Evolutionary conservation across 768 basidiomycete genomes (phyloP), one percentile per base, ranked within the genome.

Genomic region (Russula sp.): DNA sequence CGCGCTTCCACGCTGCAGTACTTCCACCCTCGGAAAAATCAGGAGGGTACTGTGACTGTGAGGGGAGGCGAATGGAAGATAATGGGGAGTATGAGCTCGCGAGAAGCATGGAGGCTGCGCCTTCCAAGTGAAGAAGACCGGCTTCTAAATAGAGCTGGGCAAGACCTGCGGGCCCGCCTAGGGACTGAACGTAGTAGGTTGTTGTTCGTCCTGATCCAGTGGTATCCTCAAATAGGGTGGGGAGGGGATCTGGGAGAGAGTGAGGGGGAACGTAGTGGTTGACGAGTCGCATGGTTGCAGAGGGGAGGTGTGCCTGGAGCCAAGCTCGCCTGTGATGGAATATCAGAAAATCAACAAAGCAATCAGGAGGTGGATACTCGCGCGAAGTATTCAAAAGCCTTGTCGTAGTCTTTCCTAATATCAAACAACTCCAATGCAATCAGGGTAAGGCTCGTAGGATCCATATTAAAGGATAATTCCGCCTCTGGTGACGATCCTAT

Each of bases 351-450:
- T 34, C 38, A 7, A 41, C 18, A 18, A 34, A 2, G n/a, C 20
- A 9, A 4, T 10, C 47, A 36, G 3, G 6, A 46, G 48, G 39
- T 11, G 62, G 51, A 49, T 41, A 79, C 88, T 70, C 69, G 87
- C 89, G 89, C 71, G 66, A 90, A 88, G 66, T 80, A 89, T 74
- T 91, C 89, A 65, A 92, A 92, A 4, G 90, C 90, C 61, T 84
- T 86, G 47, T 87, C 85, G 61, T 80, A 83, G 53, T 90, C 82
- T 69, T 84, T 85, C 50, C 87, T 79, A 52, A 92, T 88, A 70
- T 91, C 89, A 51, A 81, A 80, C 43, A 86, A 69, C 66, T 92
- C 90, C 46, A 90, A 74, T 9, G 80, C 90, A 62, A 84, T 79
- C 56, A 91, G 73, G 1, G 85, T 83, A 32, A 92, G 75, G 72